These are phyloP conservation scores for Petasospora fabianii DNA, from an alignment of 1,139 yeast species.

Conservation along the genomic window DNA sequence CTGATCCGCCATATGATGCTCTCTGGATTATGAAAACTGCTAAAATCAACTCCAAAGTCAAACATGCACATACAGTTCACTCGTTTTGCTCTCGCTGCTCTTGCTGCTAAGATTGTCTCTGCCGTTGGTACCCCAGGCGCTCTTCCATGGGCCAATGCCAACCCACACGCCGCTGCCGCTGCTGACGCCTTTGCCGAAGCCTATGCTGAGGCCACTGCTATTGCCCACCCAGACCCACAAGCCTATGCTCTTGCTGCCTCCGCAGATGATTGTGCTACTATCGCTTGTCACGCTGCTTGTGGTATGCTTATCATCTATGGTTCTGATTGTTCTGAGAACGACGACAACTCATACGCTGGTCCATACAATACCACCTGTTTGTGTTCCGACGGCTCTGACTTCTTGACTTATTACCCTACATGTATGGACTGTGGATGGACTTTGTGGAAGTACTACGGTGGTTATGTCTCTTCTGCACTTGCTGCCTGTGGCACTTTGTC, in stretches of 20 bases:
- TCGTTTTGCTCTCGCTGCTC: constrained; percentile 1
- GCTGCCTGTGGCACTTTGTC: constrained; percentile 18
- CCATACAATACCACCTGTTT: constrained; percentile 7
- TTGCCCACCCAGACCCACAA: constrained; percentile 20
- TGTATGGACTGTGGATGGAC: constrained; percentile 33
- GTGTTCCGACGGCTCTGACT: constrained; percentile 10
- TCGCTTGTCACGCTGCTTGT: constrained; percentile 20
- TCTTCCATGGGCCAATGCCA: constrained; percentile 22
- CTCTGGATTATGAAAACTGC: no score
- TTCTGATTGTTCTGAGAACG: constrained; percentile 13
- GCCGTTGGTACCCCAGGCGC: constrained; percentile 12
- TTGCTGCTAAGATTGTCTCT: constrained; percentile 1
- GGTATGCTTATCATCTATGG: constrained; percentile 15
- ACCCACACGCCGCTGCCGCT: constrained; percentile 20
- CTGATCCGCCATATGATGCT: no score
- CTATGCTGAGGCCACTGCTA: constrained; percentile 19
- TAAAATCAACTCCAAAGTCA: not conserved
- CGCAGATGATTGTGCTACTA: constrained; percentile 5
- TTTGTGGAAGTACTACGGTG: constrained; percentile 27
- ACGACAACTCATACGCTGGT: constrained; percentile 11
- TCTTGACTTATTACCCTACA: constrained; percentile 7
- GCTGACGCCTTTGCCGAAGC: constrained; percentile 22
- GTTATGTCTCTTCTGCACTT: constrained; percentile 6
- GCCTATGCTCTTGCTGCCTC: constrained; percentile 20
- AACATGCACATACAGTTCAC: constrained; percentile 3